Percentiles rank a stretch among this genome's conserved stretches.
phyloP scores from a whole-genome alignment of 805 yeast genomes.

The Grigorovia transvaalensis region DNA sequence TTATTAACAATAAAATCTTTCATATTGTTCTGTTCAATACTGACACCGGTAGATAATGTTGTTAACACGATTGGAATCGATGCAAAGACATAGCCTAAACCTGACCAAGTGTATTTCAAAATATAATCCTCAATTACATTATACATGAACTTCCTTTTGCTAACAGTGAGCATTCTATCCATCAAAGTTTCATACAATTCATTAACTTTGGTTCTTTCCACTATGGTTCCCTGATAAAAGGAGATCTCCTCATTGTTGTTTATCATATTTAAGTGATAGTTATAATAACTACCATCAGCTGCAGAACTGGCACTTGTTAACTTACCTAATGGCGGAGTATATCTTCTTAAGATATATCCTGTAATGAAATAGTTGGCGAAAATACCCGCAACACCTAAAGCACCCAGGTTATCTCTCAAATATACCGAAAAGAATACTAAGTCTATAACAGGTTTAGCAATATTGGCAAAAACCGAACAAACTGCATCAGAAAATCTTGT shows the following conservation, averaged over 20 bases:
- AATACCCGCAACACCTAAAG: conserved; percentile 75
- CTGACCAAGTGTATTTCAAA: conserved; percentile 89
- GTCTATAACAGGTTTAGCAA: conserved; percentile 89
- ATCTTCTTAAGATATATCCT: conserved; percentile 58
- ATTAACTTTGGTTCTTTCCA: conserved; percentile 60
- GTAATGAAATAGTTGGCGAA: conserved; percentile 72
- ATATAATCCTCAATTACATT: conserved; percentile 75
- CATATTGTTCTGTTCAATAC: conserved; percentile 48
- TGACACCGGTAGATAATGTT: conserved; percentile 24
- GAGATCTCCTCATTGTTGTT: conserved; percentile 90
- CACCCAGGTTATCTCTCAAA: conserved; percentile 75
- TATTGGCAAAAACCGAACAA: conserved; percentile 72
- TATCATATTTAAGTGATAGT: conserved; percentile 74
- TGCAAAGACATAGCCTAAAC: conserved; percentile 84
- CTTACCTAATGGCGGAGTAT: conserved; percentile 79
- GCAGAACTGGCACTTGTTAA: conserved; percentile 62
- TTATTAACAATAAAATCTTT: conserved; percentile 84
- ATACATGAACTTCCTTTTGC: conserved; percentile 53
- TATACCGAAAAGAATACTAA: conserved; percentile 74
- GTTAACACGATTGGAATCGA: conserved; percentile 78
- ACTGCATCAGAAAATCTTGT: conserved; percentile 70
- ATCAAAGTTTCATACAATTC: conserved; percentile 49
- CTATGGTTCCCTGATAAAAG: conserved; percentile 76
- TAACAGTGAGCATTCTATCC: conserved; percentile 43
- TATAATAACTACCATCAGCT: conserved; percentile 82